Base-by-base conservation (phyloP, 306 rosid species). In the Hippophae tibetana region DNA sequence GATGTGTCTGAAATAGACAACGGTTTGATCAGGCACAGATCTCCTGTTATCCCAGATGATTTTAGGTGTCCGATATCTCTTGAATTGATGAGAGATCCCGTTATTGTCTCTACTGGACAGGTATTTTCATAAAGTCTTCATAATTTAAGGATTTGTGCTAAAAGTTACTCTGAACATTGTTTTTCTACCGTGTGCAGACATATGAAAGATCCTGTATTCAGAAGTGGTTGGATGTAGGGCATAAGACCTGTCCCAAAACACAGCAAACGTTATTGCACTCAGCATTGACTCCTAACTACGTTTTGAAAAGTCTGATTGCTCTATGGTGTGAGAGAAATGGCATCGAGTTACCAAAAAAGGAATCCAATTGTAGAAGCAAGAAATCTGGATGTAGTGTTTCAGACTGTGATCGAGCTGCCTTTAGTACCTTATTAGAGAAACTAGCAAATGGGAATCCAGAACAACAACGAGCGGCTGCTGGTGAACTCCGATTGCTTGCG, bases 251-350 rank as follows among this genome's bases (percentile, higher is more conserved):
- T 69, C 97, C 99, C 13, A 93, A 88, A 79, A 82, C 99, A 41
- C 99, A 93, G 77, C 99, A 82, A 60, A 81, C 95, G 18, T 76
- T 93, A 52, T 27, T 72, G 67, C 99, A 88, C 66, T 81, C 95
- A 10, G 99, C 99, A 63, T 79, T 93, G 55, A 93, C 99, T 54
- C 99, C 99, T 57, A 93, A 93, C 73, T 93, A 93, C 41, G 97
- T 84, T 74, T 79, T 93, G 80, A 93, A 93, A 83, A 93, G 99
- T 60, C 76, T 93, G 68, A 88, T 93, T 68, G 81, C 85, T 73
- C 67, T 93, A 66, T 93, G 99, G 99, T 93, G 99, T 12, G 99
- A 93, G 67, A 93, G 79, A 82, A 93, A 93, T 74, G 99, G 99
- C 3, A 81, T 93, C 52, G 99, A 88, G 76, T 76, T 88, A 42